Percentiles rank a stretch among this genome's conserved stretches.
Evolutionary conservation across 768 basidiomycete species (phyloP).

Genomic region (Multifurca ochricompacta): DNA sequence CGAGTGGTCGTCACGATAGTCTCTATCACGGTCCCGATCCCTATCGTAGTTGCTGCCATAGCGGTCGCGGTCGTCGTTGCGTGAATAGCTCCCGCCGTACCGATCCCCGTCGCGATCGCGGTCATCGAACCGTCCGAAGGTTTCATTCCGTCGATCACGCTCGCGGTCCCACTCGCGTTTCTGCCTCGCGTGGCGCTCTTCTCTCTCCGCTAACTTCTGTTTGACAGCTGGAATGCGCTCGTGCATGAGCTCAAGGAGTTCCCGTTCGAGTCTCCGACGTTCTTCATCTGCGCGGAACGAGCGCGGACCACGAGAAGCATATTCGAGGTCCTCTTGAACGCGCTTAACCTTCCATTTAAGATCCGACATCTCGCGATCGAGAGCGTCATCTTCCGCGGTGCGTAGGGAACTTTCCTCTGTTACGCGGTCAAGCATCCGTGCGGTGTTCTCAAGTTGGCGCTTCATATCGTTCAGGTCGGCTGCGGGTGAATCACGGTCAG

Average conservation of each 20-base stretch:
- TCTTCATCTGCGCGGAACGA: constrained; percentile 76
- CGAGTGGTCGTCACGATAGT: constrained; percentile 32
- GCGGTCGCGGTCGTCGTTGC: constrained; percentile 29
- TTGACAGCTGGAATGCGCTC: constrained; percentile 90
- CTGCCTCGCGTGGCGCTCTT: constrained; percentile 69
- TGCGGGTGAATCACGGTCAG: constrained; percentile 53
- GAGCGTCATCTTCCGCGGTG: constrained; percentile 76
- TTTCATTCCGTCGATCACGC: constrained; percentile 77
- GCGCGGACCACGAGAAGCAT: constrained; percentile 68
- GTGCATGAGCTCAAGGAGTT: constrained; percentile 78
- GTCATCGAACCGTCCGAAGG: constrained; percentile 63
- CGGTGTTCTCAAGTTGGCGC: constrained; percentile 69
- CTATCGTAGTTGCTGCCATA: constrained; percentile 37
- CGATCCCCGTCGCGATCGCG: constrained; percentile 30
- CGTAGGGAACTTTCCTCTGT: constrained; percentile 53
- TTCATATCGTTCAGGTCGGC: constrained; percentile 82
- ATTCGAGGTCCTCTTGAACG: constrained; percentile 88
- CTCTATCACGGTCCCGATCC: constrained; percentile 31
- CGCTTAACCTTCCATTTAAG: constrained; percentile 77
- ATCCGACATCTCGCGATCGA: constrained; percentile 87
- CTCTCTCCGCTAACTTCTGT: constrained; percentile 68
- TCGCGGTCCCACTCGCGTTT: constrained; percentile 71
- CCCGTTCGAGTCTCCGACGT: constrained; percentile 76
- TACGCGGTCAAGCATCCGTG: constrained; percentile 68
- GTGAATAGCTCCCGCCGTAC: constrained; percentile 26